Conservation (phyloP, 176 grass and related monocot species). For the Aegilops umbellulata region DNA sequence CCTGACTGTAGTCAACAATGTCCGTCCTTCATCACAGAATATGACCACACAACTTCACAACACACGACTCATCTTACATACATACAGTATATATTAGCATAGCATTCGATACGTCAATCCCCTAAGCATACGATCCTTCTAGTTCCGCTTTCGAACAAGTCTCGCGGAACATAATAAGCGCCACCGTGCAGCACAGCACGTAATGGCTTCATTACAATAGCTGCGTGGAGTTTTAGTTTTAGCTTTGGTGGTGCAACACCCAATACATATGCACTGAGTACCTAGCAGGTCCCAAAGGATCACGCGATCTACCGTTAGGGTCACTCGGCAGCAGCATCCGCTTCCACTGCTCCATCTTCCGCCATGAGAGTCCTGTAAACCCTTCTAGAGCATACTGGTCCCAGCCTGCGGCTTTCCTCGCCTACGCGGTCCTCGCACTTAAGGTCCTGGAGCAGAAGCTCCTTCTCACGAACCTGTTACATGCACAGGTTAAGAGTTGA, state of each 20-base stretch:
- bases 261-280: neutral
- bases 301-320: neutral
- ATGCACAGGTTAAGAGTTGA: slow-evolving; percentile 9
- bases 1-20: too few species aligned
- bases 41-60: neutral
- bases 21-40: neutral
- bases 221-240: neutral
- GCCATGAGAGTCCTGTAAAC: slow-evolving; percentile 81
- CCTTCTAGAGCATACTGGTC: slow-evolving; percentile 58
- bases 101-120: neutral
- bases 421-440: slow-evolving; percentile 45
- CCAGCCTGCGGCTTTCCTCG: slow-evolving; percentile 55
- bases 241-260: neutral
- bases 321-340: slow-evolving; percentile 48
- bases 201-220: neutral
- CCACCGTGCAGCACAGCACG: neutral
- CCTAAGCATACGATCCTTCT: too few species aligned
- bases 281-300: neutral
- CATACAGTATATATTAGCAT: neutral
- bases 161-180: neutral
- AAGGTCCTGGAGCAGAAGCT: slow-evolving; percentile 73
- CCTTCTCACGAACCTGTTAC: slow-evolving; percentile 66
- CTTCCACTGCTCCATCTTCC: slow-evolving; percentile 43
- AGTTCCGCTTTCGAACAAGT: neutral
- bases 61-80: neutral